Evolutionary conservation across 192 early-diverging fungal genomes (phyloP).

Genomic region (Diversispora eburnea): DNA sequence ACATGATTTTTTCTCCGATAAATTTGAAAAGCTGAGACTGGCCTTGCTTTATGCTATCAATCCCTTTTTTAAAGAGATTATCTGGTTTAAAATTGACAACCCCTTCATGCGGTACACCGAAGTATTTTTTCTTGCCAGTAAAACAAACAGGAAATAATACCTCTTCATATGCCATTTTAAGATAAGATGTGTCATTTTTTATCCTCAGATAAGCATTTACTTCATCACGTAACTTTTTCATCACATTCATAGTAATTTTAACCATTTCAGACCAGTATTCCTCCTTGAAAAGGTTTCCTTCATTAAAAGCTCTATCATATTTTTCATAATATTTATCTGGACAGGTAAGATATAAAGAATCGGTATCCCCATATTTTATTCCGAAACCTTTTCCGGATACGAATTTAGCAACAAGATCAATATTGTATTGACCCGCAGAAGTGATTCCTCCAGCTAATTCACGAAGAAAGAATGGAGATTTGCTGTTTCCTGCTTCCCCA

Average conservation of each 20-base stretch:
- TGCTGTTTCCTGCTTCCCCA: no score
- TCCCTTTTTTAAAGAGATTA: constrained; percentile 4
- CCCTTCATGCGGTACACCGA: neutral
- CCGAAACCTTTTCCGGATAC: no score
- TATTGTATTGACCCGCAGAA: no score
- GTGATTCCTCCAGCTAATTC: no score
- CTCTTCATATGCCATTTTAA: constrained; percentile 3
- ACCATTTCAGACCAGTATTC: neutral
- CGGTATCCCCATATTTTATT: no score
- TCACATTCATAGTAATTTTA: constrained; percentile 1
- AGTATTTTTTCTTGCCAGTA: constrained; percentile 17
- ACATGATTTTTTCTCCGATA: neutral
- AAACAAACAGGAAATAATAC: neutral
- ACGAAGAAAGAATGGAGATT: no score
- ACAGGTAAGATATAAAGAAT: no score
- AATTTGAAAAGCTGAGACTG: neutral
- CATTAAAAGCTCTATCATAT: no score
- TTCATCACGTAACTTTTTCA: constrained; percentile 7
- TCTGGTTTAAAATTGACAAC: neutral
- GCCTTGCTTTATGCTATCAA: constrained; percentile 11
- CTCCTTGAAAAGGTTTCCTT: no score
- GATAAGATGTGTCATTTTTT: neutral
- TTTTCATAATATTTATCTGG: no score
- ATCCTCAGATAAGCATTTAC: neutral
- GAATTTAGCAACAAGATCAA: no score